Evolutionary conservation across 2,329 filamentous ascomycete genomes (phyloP).

Genomic region (Pyrenochaeta sp.): DNA sequence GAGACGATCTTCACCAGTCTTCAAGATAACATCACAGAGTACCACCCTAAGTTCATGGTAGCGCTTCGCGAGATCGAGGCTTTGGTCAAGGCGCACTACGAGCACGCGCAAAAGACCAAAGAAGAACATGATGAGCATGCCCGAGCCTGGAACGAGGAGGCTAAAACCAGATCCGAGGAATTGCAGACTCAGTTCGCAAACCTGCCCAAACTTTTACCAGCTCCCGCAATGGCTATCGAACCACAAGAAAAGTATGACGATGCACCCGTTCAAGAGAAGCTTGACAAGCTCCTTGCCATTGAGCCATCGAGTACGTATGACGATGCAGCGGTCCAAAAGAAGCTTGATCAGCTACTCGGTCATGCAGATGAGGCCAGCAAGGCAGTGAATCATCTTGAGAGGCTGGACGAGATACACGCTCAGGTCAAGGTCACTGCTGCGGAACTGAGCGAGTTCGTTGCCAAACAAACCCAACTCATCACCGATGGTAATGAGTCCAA

Average conservation of each 20-base stretch:
- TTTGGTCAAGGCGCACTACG: slow-evolving; percentile 85
- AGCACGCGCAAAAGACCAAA: slow-evolving; percentile 75
- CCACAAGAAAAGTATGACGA: slow-evolving; percentile 63
- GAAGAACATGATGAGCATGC: slow-evolving; percentile 55
- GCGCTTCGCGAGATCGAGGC: slow-evolving; percentile 85
- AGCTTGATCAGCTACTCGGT: slow-evolving; percentile 64
- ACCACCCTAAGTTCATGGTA: slow-evolving; percentile 87
- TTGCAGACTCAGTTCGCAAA: slow-evolving; percentile 52
- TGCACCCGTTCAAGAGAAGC: slow-evolving; percentile 64
- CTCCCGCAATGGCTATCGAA: slow-evolving; percentile 57
- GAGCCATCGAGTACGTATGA: slow-evolving; percentile 26
- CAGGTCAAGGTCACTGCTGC: slow-evolving; percentile 85
- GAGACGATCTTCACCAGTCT: slow-evolving; percentile 76
- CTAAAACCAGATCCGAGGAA: slow-evolving; percentile 53
- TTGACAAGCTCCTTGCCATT: slow-evolving; percentile 63
- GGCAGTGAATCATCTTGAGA: slow-evolving; percentile 77
- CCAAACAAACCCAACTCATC: slow-evolving; percentile 76
- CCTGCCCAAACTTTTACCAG: slow-evolving; percentile 56
- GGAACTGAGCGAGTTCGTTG: slow-evolving; percentile 84
- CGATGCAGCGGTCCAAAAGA: slow-evolving; percentile 66
- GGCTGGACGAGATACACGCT: slow-evolving; percentile 86
- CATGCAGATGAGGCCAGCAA: slow-evolving; percentile 70
- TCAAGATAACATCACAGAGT: slow-evolving; percentile 80
- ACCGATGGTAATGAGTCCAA: slow-evolving; percentile 80
- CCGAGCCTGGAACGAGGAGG: slow-evolving; percentile 54